phyloP scores from a whole-genome alignment of 139 green algal species.

The Trebouxia sp. region DNA sequence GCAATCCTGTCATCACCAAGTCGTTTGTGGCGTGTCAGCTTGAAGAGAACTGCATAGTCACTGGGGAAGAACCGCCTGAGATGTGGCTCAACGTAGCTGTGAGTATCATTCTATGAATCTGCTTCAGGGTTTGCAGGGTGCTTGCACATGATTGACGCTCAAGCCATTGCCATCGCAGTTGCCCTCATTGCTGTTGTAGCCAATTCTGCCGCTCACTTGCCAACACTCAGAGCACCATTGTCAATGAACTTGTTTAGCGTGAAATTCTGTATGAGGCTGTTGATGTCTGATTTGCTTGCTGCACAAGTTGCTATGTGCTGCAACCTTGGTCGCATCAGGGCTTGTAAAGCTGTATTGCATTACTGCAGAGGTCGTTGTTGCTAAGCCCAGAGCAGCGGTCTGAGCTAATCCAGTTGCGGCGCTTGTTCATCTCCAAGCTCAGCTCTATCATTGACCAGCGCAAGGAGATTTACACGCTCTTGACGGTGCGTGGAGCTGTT shows the following conservation, averaged over 20 bases:
- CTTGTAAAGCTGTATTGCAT: too few relatives aligned
- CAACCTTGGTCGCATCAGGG: not conserved
- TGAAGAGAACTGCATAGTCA: not conserved
- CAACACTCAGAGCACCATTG: too few relatives aligned
- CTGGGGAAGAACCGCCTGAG: constrained; percentile 9
- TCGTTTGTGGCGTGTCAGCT: constrained; percentile 30
- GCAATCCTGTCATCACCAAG: constrained; percentile 30
- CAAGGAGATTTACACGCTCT: constrained; percentile 16
- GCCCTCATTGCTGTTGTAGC: not conserved
- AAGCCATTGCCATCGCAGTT: not conserved
- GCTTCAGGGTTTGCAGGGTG: too few relatives aligned
- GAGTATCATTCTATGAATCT: not conserved
- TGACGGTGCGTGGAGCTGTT: not conserved
- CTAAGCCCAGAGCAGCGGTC: constrained; percentile 39
- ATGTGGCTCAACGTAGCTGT: constrained; percentile 29
- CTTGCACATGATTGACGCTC: not conserved
- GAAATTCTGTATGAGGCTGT: not conserved
- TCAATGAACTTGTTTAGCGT: not conserved
- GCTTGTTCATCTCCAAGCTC: constrained; percentile 44
- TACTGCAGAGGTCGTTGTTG: constrained; percentile 33
- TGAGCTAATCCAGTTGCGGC: constrained; percentile 43
- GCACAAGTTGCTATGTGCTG: not conserved
- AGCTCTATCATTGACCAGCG: constrained; percentile 33
- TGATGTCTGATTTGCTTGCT: not conserved
- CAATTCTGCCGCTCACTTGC: too few relatives aligned